Base-by-base conservation (phyloP, 2,329 filamentous ascomycete species). In the Akanthomyces lecanii region DNA sequence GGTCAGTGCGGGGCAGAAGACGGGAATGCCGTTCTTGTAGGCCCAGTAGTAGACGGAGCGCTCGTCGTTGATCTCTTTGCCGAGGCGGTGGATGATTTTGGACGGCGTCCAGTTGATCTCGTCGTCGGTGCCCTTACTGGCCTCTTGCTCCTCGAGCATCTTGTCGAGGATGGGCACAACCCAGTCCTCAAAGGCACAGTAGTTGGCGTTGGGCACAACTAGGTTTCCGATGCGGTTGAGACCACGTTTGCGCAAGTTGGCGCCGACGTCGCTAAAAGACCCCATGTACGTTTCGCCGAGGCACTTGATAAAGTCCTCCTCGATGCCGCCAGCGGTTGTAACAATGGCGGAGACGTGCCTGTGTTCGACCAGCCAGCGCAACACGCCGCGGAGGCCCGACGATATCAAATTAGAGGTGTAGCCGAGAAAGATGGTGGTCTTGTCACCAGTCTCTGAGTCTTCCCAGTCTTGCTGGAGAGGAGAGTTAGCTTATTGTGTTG, bases 231-330 rank as follows among this genome's bases (percentile, higher is more conserved):
- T 98, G 38, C 95, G 88, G 77, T 99, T 99, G 71, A 98, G 85
- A 11, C 95, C 95, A 73, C 91, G 89, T 65, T 87, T 84, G 45
- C 95, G 90, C 25, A 99, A 83, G 1, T 86, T 85, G 10, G 90
- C 88, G 16, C 95, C 95, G 0, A 84, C 78, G 0, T 91, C 88
- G 58, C 83, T 85, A 77, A 98, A 99, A 1, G 90, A 88, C 51
- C 92, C 91, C 72, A 98, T 87, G 76, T 97, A 99, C 0, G 95
- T 99, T 59, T 92, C 89, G 12, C 90, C 95, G 2, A 99, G 87
- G 71, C 95, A 99, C 79, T 99, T 99, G 83, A 99, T 99, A 63
- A 99, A 88, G 76, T 99, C 95, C 75, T 99, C 95, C 76, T 99
- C 95, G 59, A 99, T 86, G 56, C 95, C 95, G 51, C 95, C 95